Percentiles rank a stretch among this genome's conserved stretches.
These are phyloP conservation scores for Entelexis sorbosivorans DNA, from an alignment of 1,139 yeast species.

Conservation along the genomic window DNA sequence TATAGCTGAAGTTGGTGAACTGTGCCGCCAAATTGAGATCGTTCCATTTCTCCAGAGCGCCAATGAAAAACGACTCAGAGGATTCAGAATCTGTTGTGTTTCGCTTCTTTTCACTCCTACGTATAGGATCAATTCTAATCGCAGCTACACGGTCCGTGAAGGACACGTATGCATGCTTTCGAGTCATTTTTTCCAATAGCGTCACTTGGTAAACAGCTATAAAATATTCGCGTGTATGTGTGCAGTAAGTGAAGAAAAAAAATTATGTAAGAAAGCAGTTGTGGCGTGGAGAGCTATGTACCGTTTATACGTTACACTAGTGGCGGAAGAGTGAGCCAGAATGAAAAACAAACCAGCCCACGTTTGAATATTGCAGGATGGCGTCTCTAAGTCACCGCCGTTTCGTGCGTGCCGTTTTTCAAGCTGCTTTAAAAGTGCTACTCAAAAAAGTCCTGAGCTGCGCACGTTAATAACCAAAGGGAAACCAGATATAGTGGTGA, in stretches of 20 bases:
- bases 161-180: conserved; percentile 41
- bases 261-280: conserved; percentile 6
- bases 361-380: no score
- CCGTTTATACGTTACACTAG: no score
- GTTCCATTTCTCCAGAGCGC: conserved; percentile 76
- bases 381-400: no score
- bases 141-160: conserved; percentile 76
- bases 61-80: conserved; percentile 53
- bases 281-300: not conserved
- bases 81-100: conserved; percentile 25
- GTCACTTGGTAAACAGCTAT: not conserved
- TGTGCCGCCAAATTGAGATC: conserved; percentile 72
- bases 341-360: no score
- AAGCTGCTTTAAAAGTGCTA: no score
- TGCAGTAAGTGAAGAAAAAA: conserved; percentile 1
- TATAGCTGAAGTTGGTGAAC: conserved; percentile 53
- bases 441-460: no score
- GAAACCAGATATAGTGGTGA: no score
- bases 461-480: no score
- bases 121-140: conserved; percentile 73
- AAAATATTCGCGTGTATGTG: not conserved
- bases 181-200: conserved; percentile 4
- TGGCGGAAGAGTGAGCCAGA: no score
- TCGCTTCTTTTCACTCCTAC: conserved; percentile 50
- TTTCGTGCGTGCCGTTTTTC: no score